Base-by-base conservation (phyloP, 129 eudicot genomes). In the Flaveria sonorensis region DNA sequence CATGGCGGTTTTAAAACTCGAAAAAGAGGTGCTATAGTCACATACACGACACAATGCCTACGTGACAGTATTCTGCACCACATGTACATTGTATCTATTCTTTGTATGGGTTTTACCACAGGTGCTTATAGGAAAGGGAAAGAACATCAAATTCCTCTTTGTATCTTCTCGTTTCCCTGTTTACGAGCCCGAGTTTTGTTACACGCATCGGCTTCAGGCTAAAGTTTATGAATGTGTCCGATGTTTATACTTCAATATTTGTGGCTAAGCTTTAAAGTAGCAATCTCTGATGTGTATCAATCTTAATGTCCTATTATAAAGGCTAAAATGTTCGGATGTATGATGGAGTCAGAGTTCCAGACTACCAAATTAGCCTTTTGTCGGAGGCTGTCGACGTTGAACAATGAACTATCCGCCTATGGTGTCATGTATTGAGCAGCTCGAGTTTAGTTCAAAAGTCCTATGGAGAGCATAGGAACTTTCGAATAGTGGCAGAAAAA, bases 1-100 rank as follows among this genome's bases (percentile, higher is more conserved):
- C 70, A 94, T 94, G 98, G 98, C 97, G 8, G 98, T 94, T 21
- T 81, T 94, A 56, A 94, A 94, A 84, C 98, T 94, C 43, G 97
- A 94, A 70, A 94, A 94, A 66, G 97, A 94, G 85, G 98, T 94
- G 72, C 76, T 91, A 71, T 91, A 77, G 84, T 85, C 24, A 3
- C 48, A 51, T 53, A 72, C 59, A 16, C 72, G 2, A 65, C 48
- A 30, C 46, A 30, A 63, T 30, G 45, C n/a, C 46, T 63, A 63
- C 2, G 52, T 53, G 28, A 10, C 69, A 30, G 46, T 36, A 30
- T 63, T n/a, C 13, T 43, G 45, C 70, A 74, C 61, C 78, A 60
- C 73, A 61, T 79, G 79, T 72, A 72, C 78, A 52, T 79, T 63
- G 78, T 81, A 80, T 55, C 50, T 65, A 26, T 45, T 45, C 50